Percentiles rank a stretch among this genome's conserved stretches.
phyloP scores from a whole-genome alignment of 176 grass and related monocot species.

The Cenchrus purpureus region DNA sequence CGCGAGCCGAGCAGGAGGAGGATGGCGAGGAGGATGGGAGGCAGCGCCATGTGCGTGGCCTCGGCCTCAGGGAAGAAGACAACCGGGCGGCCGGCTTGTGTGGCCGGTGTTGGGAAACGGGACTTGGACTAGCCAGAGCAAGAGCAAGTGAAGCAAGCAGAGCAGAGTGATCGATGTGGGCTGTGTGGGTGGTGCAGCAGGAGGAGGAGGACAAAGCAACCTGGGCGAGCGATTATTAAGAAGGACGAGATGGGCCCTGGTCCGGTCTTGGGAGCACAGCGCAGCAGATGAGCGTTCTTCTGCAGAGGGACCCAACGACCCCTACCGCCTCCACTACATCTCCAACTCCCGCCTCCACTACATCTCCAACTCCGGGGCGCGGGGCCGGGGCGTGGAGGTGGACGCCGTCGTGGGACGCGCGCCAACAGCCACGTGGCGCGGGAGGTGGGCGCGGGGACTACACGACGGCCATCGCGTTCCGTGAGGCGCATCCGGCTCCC shows the following conservation, averaged over 20 bases:
- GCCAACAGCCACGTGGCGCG: slow-evolving; percentile 89
- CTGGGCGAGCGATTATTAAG: slow-evolving; percentile 5
- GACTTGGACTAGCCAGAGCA: too few relatives aligned
- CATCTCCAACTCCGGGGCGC: slow-evolving; percentile 45
- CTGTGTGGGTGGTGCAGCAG: neutral
- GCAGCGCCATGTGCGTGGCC: slow-evolving; percentile 55
- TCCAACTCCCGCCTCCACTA: slow-evolving; percentile 8
- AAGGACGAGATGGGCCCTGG: neutral
- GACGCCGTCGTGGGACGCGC: slow-evolving; percentile 84
- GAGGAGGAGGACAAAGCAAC: too few relatives aligned
- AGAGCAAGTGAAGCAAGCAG: too few relatives aligned
- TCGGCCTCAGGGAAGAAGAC: slow-evolving; percentile 45
- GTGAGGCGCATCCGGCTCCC: slow-evolving; percentile 89
- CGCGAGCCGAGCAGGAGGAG: slow-evolving; percentile 13
- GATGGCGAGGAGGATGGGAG: neutral
- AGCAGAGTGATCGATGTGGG: too few relatives aligned
- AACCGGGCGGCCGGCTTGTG: neutral
- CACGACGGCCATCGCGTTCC: slow-evolving; percentile 96
- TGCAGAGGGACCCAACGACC: slow-evolving; percentile 42
- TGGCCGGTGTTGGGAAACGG: slow-evolving; percentile 33
- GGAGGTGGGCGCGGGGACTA: slow-evolving; percentile 71
- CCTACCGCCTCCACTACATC: slow-evolving; percentile 54
- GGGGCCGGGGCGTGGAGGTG: slow-evolving; percentile 48
- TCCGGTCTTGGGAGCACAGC: neutral
- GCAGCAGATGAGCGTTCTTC: neutral